A percentile compares a stretch with the other conserved stretches of the same genome.
Evolutionary conservation across 2,329 filamentous ascomycete species (phyloP).

Genomic region (Aspergillus bombycis): DNA sequence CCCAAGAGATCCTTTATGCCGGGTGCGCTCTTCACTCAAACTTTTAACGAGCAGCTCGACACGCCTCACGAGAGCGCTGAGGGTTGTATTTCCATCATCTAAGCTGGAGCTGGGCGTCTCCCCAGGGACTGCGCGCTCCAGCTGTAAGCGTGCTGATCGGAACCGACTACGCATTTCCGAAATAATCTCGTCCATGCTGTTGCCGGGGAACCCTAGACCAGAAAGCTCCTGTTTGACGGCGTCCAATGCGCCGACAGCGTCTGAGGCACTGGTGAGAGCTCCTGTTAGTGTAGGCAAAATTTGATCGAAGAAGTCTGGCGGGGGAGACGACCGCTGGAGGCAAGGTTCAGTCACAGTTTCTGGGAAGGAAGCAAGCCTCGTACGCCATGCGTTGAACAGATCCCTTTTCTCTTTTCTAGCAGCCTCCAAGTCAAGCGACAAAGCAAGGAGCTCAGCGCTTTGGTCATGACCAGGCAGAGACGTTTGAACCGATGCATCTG

Average conservation of each 20-base stretch:
- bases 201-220: conserved; percentile 43
- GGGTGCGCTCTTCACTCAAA: conserved; percentile 36
- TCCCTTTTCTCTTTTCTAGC: conserved; percentile 43
- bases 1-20: conserved; percentile 37
- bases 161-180: conserved; percentile 43
- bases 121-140: conserved; percentile 49
- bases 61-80: conserved; percentile 44
- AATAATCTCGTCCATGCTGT: conserved; percentile 36
- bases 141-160: conserved; percentile 46
- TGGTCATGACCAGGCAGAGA: conserved; percentile 18
- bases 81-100: conserved; percentile 41
- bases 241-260: conserved; percentile 41
- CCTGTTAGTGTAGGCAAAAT: conserved; percentile 40
- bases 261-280: conserved; percentile 41
- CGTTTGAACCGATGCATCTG: conserved; percentile 25
- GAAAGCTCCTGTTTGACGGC: conserved; percentile 40
- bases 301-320: conserved; percentile 42
- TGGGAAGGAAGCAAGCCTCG: conserved; percentile 28
- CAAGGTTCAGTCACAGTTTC: conserved; percentile 23
- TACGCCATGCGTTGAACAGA: conserved; percentile 45
- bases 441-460: conserved; percentile 30
- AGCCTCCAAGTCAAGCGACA: conserved; percentile 43
- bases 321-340: conserved; percentile 37
- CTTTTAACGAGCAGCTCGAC: conserved; percentile 40
- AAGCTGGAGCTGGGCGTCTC: conserved; percentile 44